These are phyloP conservation scores for Leishmania aethiopica DNA, from an alignment of 208 protist species.

Conservation along the genomic window DNA sequence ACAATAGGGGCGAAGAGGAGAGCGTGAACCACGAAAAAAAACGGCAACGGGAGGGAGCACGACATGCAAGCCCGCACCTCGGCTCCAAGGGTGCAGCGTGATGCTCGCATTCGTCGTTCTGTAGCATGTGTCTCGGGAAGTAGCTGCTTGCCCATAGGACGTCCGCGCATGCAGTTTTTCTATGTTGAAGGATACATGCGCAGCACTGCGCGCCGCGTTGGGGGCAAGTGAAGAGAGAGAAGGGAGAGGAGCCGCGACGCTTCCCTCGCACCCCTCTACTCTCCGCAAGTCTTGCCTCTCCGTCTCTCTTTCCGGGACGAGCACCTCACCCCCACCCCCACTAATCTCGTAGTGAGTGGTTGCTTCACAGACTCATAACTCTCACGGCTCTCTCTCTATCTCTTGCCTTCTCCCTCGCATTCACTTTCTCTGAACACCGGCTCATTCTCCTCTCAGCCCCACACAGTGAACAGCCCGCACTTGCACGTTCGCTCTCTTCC, in stretches of 20 bases:
- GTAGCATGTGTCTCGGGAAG: background rate
- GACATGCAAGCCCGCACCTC: background rate
- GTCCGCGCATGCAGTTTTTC: background rate
- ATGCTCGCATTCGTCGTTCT: background rate
- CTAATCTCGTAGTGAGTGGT: background rate
- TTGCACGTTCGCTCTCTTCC: background rate
- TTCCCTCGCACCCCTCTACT: background rate
- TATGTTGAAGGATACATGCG: background rate
- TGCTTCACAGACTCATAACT: background rate
- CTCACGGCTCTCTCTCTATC: background rate
- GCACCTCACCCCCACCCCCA: background rate
- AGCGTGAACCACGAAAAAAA: background rate
- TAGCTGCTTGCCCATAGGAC: background rate
- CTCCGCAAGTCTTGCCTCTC: background rate
- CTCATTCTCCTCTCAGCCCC: background rate
- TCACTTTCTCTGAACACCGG: background rate
- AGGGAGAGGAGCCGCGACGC: background rate
- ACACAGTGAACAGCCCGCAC: background rate
- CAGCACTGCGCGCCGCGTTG: background rate
- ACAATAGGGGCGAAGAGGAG: background rate
- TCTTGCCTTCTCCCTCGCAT: background rate
- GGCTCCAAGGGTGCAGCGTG: background rate
- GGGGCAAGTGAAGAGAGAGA: background rate
- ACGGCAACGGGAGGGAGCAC: background rate
- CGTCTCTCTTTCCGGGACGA: background rate